These are phyloP conservation scores for Boechera retrofracta DNA, from an alignment of 345 rosid genomes.

Conservation along the genomic window DNA sequence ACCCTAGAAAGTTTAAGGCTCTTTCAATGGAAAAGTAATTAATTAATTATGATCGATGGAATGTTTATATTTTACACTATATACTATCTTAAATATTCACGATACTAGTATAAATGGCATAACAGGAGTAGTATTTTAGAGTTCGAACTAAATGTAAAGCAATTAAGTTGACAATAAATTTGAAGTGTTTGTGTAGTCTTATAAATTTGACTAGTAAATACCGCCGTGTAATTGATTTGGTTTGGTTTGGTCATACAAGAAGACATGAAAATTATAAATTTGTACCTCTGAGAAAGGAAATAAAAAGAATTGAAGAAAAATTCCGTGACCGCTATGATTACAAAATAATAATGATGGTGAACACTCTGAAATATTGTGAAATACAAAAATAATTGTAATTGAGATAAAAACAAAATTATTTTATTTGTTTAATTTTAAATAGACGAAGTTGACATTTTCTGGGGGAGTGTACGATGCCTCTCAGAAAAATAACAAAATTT, in stretches of 20 bases:
- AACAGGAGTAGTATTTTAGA: not conserved
- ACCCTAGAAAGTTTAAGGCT: not conserved
- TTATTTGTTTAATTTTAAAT: not conserved
- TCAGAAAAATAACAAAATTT: constrained; percentile 22
- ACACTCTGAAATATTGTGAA: not conserved
- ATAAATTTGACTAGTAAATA: not conserved
- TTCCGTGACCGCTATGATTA: constrained; percentile 34
- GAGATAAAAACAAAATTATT: not conserved
- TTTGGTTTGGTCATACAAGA: not conserved
- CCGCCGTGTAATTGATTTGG: not conserved
- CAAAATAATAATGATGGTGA: constrained; percentile 34
- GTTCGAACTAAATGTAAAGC: not conserved
- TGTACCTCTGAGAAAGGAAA: constrained; percentile 6
- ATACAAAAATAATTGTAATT: not conserved
- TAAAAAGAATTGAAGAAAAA: constrained; percentile 20
- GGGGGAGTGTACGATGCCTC: constrained; percentile 33
- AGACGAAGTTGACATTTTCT: constrained; percentile 38
- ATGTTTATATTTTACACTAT: not conserved
- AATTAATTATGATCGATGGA: not conserved
- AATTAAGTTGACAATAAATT: not conserved
- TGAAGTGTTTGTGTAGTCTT: not conserved
- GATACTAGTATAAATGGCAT: not conserved
- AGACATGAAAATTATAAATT: not conserved
- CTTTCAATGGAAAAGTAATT: not conserved
- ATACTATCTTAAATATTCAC: not conserved